Evolutionary conservation across 176 grass and related monocot genomes (phyloP).

Genomic region (Raddia distichophylla): DNA sequence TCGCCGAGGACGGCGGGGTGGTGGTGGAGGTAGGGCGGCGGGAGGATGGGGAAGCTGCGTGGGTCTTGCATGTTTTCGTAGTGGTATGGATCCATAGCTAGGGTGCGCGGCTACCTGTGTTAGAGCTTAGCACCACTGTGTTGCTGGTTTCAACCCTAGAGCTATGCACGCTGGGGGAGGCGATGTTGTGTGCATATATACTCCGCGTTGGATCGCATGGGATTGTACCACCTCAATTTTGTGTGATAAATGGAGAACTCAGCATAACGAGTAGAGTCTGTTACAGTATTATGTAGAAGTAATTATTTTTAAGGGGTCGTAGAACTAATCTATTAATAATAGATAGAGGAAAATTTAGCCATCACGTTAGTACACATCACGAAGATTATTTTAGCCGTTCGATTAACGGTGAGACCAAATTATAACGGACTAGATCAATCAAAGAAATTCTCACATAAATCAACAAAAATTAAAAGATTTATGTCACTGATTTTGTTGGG

Average conservation of each 20-base stretch:
- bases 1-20: constrained; percentile 41
- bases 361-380: too few species aligned
- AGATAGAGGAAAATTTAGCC: too few species aligned
- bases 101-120: constrained; percentile 31
- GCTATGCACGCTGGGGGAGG: constrained; percentile 33
- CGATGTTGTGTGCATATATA: constrained; percentile 44
- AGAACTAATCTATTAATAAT: too few species aligned
- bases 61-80: constrained; percentile 52
- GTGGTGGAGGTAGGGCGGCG: constrained; percentile 43
- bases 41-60: constrained; percentile 46
- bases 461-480: too few species aligned
- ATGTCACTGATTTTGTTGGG: too few species aligned
- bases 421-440: too few species aligned
- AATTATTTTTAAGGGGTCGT: too few species aligned
- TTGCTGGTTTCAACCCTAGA: constrained; percentile 42
- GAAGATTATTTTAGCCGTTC: too few species aligned
- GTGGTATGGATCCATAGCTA: constrained; percentile 60
- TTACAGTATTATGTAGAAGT: too few species aligned
- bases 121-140: constrained; percentile 1
- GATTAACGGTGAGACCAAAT: too few species aligned
- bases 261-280: too few species aligned
- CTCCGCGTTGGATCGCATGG: not conserved
- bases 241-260: not conserved
- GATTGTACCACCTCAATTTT: constrained; percentile 15
- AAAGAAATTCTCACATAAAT: too few species aligned